These are phyloP conservation scores for Dicorynia guianensis DNA, from an alignment of 306 rosid species.

Conservation along the genomic window DNA sequence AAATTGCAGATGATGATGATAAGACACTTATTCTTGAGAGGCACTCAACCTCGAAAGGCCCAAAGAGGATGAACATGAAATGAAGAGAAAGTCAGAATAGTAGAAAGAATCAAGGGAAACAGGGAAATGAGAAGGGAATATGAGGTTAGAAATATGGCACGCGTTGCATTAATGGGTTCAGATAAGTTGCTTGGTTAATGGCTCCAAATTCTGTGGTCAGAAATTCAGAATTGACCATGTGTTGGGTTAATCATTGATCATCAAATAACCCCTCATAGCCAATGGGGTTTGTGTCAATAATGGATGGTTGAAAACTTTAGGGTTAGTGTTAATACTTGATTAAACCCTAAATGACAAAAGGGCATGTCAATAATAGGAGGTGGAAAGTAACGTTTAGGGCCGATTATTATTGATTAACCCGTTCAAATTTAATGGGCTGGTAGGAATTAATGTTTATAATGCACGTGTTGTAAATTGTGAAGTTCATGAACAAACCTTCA, in stretches of 20 bases:
- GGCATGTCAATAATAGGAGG: constrained; percentile 14
- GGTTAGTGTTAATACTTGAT: neutral
- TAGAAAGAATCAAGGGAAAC: too few relatives aligned
- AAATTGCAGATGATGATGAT: too few relatives aligned
- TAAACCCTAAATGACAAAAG: neutral
- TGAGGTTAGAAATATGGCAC: constrained; percentile 25
- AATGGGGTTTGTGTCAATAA: constrained; percentile 19
- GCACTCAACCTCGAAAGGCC: neutral
- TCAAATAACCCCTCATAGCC: neutral
- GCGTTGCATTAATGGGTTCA: neutral
- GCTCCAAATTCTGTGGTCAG: too few relatives aligned
- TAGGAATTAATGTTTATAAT: too few relatives aligned
- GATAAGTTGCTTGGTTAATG: neutral
- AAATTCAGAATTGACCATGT: too few relatives aligned
- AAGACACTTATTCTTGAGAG: neutral
- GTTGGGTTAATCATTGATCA: neutral
- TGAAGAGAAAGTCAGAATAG: too few relatives aligned
- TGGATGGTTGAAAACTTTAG: constrained; percentile 14
- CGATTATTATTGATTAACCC: too few relatives aligned
- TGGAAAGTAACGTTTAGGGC: neutral
- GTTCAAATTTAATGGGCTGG: too few relatives aligned
- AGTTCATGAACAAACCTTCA: too few relatives aligned
- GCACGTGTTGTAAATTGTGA: too few relatives aligned
- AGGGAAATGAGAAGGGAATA: too few relatives aligned
- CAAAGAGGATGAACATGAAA: too few relatives aligned